These are phyloP conservation scores for Bromus sterilis DNA, from an alignment of 176 grass and related monocot genomes.

Conservation along the genomic window DNA sequence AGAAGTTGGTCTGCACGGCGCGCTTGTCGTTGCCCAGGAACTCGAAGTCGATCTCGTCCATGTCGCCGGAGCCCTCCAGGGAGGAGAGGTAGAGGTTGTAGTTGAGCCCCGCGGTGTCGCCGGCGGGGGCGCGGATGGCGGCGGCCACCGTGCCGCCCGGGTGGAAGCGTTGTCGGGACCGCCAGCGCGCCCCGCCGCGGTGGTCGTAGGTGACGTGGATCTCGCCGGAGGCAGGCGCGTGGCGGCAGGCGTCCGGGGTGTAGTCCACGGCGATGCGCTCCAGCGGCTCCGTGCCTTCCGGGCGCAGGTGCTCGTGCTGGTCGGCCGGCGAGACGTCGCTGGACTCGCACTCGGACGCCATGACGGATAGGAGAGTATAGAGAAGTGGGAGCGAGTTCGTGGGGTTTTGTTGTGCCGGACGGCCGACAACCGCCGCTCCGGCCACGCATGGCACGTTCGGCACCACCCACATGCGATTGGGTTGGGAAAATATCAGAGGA, in stretches of 20 bases:
- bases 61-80: constrained; percentile 35
- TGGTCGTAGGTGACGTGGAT: constrained; percentile 65
- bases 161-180: constrained; percentile 31
- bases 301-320: constrained; percentile 26
- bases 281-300: constrained; percentile 28
- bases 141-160: constrained; percentile 36
- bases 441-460: neutral
- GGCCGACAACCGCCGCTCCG: neutral
- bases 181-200: constrained; percentile 61
- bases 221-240: constrained; percentile 21
- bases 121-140: constrained; percentile 24
- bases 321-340: neutral
- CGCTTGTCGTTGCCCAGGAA: constrained; percentile 61
- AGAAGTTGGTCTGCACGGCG: constrained; percentile 66
- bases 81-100: constrained; percentile 82
- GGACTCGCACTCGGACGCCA: constrained; percentile 14
- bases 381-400: neutral
- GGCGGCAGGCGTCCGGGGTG: constrained; percentile 32
- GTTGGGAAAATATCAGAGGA: too few relatives aligned
- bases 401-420: neutral
- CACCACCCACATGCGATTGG: neutral
- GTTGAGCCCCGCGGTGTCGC: constrained; percentile 56
- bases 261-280: constrained; percentile 53
- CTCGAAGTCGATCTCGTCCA: constrained; percentile 87
- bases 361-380: neutral